Evolutionary conservation across 148 eudicot genomes (phyloP).

Genomic region (Rheum nobile): DNA sequence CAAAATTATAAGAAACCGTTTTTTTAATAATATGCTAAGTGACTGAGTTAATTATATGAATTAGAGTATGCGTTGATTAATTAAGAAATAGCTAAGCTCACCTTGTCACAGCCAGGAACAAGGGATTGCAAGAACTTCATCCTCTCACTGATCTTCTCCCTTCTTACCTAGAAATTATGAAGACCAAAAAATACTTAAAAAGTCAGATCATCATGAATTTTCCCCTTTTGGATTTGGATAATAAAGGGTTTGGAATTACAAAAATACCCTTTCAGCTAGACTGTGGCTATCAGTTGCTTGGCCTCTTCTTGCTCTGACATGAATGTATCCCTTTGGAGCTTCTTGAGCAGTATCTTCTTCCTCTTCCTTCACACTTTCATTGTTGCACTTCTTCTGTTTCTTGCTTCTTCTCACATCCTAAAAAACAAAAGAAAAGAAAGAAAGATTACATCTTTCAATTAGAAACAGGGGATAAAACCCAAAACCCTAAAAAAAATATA

Average conservation of each 20-base stretch:
- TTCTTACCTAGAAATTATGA: slow-evolving; percentile 38
- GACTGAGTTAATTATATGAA: background rate
- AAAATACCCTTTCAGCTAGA: slow-evolving; percentile 78
- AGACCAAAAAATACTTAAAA: background rate
- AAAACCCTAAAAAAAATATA: background rate
- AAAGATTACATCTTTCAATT: too few relatives aligned
- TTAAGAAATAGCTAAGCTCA: slow-evolving; percentile 1
- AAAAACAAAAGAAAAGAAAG: too few relatives aligned
- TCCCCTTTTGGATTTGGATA: background rate
- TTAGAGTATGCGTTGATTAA: background rate
- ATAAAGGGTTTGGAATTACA: background rate
- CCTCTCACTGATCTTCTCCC: slow-evolving; percentile 83
- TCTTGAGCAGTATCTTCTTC: slow-evolving; percentile 15
- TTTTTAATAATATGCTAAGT: background rate
- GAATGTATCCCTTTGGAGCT: slow-evolving; percentile 59
- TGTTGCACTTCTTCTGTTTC: background rate
- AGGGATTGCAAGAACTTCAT: slow-evolving; percentile 66
- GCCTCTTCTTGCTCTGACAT: slow-evolving; percentile 91
- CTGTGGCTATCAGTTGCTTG: slow-evolving; percentile 93
- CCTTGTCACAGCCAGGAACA: slow-evolving; percentile 97
- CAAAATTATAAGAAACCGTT: slow-evolving; percentile 16
- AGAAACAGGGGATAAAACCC: background rate
- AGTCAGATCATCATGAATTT: background rate
- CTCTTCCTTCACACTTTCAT: background rate
- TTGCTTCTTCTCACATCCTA: background rate